Conservation (phyloP, 2,329 filamentous ascomycete genomes). For the Ophiostoma sp. region DNA sequence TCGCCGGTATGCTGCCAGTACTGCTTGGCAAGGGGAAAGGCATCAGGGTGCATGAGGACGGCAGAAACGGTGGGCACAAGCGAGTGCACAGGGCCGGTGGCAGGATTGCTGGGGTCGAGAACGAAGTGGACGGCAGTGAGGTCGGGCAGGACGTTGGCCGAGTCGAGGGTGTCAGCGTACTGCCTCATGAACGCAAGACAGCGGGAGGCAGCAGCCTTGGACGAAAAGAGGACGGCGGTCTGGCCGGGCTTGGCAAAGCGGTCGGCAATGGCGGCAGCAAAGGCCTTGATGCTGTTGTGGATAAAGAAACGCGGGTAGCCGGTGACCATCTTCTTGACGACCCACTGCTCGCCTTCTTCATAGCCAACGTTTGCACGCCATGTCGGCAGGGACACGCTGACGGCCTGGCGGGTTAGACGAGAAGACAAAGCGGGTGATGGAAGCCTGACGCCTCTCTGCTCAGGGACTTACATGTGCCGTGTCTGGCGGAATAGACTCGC, state of each 20-base stretch:
- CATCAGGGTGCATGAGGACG: conserved; percentile 63
- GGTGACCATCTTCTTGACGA: conserved; percentile 76
- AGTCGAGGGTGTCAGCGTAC: conserved; percentile 47
- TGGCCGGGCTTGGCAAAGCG: conserved; percentile 57
- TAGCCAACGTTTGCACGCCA: conserved; percentile 90
- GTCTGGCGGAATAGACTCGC: conserved; percentile 69
- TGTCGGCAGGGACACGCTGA: conserved; percentile 91
- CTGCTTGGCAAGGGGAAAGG: conserved; percentile 72
- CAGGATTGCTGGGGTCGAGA: conserved; percentile 51
- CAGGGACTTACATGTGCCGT: conserved; percentile 62
- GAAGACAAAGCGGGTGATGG: too few relatives aligned
- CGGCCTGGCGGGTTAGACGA: conserved; percentile 54
- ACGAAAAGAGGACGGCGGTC: conserved; percentile 79
- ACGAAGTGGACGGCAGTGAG: conserved; percentile 58
- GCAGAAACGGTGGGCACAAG: conserved; percentile 59
- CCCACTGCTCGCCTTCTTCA: conserved; percentile 85
- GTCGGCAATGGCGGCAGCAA: conserved; percentile 62
- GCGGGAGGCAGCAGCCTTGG: conserved; percentile 59
- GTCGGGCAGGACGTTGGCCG: conserved; percentile 32
- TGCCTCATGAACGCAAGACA: conserved; percentile 68
- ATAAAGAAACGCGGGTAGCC: conserved; percentile 97
- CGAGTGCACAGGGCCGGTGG: conserved; percentile 47
- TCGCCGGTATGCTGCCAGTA: conserved; percentile 98
- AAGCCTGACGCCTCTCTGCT: too few relatives aligned
- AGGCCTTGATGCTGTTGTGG: conserved; percentile 71